A percentile compares a stretch with the other conserved stretches of the same genome.
phyloP scores from a whole-genome alignment of 2,329 filamentous ascomycete species.

The Pseudogymnoascus destructans region DNA sequence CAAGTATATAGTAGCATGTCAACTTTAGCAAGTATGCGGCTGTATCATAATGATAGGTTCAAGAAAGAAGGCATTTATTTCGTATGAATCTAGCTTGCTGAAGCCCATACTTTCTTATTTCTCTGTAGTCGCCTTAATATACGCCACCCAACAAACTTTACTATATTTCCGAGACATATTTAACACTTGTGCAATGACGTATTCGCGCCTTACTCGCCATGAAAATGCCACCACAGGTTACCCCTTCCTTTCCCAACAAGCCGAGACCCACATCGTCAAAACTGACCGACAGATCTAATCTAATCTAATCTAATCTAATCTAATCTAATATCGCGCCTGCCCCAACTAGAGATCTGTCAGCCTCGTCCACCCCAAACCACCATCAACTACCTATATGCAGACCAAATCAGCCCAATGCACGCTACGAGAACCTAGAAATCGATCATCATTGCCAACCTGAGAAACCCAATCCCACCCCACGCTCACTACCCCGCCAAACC shows the following conservation, averaged over 20 bases:
- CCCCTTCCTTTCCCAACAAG: background rate
- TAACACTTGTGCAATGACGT: background rate
- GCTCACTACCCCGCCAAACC: background rate
- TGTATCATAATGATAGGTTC: background rate
- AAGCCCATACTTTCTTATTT: too few species aligned
- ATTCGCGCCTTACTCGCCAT: background rate
- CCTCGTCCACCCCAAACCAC: background rate
- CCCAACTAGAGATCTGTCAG: background rate
- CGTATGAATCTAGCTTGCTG: background rate
- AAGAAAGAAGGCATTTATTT: background rate
- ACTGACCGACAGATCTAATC: background rate
- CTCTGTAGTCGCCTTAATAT: background rate
- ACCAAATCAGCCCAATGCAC: background rate
- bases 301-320: slow-evolving; percentile 5
- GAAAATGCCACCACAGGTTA: background rate
- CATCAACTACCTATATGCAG: background rate
- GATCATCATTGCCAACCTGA: background rate
- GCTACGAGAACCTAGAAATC: background rate
- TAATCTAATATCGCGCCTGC: background rate
- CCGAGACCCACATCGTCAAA: background rate
- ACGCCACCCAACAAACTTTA: background rate
- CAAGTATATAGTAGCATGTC: background rate
- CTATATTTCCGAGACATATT: background rate
- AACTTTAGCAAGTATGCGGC: background rate
- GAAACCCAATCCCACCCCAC: background rate